Evolutionary conservation across 371 early-diverging fungal species (phyloP), one percentile per base, ranked within the genome.

Genomic region (Dichotomocladium elegans): DNA sequence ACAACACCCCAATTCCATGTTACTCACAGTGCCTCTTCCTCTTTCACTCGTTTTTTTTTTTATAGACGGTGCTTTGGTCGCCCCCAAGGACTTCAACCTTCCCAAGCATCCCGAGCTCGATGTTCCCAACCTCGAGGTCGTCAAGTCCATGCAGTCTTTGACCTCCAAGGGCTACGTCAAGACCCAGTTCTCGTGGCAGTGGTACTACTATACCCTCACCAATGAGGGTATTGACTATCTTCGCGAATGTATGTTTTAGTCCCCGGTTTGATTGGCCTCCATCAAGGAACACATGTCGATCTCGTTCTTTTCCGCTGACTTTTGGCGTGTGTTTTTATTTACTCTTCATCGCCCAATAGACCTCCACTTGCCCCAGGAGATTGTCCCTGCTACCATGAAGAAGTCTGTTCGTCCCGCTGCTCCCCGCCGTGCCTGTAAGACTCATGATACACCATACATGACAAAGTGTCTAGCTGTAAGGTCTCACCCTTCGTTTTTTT

Each of bases 131-230:
- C 83, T 98, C 51, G 88, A 99, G 74, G 99, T 99, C 71, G 95
- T 98, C 88, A 99, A 98, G 90, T 90, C 95, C 57, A 85, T 97
- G 70, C 97, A 96, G 86, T 95, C 94, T 57, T 86, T 98, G 79
- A 82, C 86, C 70, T 98, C 99, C 68, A 90, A 88, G 74, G 96
- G 94, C 66, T 90, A 74, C 61, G 97, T 98, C 77, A 93, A 89
- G 83, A 92, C 92, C 72, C 91, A 89, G 70, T 99, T 99, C 92
- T 94, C 95, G 67, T 99, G 99, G 99, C 98, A 96, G 72, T 93
- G 94, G 88, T 98, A 92, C 83, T 99, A 99, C 92, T 99, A 98
- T 86, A 92, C 89, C 73, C 84, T 99, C 68, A 98, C 96, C 74
- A 88, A 94, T 71, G 92, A 90, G 79, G 99, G 99, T 81, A 95